Percentiles rank a stretch among this genome's conserved stretches.
These are phyloP conservation scores for Fusarium sarcochroum DNA, from an alignment of 2,329 filamentous ascomycete genomes.

Conservation along the genomic window DNA sequence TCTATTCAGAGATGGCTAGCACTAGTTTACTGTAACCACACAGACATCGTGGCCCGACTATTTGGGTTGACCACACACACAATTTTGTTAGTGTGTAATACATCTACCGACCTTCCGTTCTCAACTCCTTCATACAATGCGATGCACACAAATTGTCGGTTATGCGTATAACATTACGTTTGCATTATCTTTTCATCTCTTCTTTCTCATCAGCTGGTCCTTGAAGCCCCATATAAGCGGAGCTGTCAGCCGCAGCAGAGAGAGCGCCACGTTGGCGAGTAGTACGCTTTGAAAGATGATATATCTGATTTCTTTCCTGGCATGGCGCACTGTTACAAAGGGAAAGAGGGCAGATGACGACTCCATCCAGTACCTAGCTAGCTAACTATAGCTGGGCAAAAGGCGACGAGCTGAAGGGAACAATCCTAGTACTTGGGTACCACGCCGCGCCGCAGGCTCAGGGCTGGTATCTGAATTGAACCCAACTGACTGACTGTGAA, in stretches of 20 bases:
- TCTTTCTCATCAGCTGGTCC: constrained; percentile 21
- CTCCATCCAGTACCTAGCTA: constrained; percentile 21
- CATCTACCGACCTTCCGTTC: constrained; percentile 1
- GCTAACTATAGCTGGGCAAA: constrained; percentile 3
- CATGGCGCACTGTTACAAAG: constrained; percentile 17
- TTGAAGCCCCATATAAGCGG: constrained; percentile 14
- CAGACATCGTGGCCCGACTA: constrained; percentile 28
- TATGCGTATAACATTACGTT: constrained; percentile 4
- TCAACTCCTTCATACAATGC: not conserved
- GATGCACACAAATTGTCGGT: not conserved
- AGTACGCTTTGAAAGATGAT: constrained; percentile 29
- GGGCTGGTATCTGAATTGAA: constrained; percentile 24
- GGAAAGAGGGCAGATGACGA: constrained; percentile 12
- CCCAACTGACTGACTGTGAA: constrained; percentile 1
- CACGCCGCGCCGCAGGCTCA: constrained; percentile 20
- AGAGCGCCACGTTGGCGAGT: constrained; percentile 8
- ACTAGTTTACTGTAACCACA: constrained; percentile 33
- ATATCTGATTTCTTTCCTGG: constrained; percentile 27
- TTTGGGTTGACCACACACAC: constrained; percentile 21
- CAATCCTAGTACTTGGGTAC: constrained; percentile 11
- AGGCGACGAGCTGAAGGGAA: constrained; percentile 22
- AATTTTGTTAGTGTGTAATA: constrained; percentile 16
- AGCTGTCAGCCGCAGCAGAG: constrained; percentile 9
- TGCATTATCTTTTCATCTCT: constrained; percentile 14
- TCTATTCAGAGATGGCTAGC: constrained; percentile 20